Conservation (phyloP, 352 stramenopile species). For the Phytophthora tubulina region DNA sequence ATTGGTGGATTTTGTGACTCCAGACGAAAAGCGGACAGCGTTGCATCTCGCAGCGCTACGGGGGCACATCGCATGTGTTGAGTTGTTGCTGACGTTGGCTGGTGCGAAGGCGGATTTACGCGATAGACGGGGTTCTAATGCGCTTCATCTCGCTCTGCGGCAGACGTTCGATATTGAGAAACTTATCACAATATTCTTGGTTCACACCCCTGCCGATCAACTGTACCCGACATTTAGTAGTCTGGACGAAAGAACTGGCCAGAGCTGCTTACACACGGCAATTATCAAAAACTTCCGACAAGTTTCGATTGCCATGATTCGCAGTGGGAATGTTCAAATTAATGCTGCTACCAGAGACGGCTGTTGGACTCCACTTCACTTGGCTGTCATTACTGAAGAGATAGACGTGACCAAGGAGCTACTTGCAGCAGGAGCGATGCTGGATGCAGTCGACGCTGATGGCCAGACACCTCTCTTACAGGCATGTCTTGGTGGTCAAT, state of each 20-base stretch:
- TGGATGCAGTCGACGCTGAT: slow-evolving; percentile 71
- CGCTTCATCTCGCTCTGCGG: slow-evolving; percentile 66
- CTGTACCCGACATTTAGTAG: slow-evolving; percentile 50
- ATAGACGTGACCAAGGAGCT: slow-evolving; percentile 57
- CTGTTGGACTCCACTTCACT: slow-evolving; percentile 65
- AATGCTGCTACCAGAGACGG: slow-evolving; percentile 61
- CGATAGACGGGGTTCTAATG: slow-evolving; percentile 55
- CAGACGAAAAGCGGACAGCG: slow-evolving; percentile 47
- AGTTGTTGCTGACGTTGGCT: slow-evolving; percentile 44
- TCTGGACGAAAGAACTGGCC: slow-evolving; percentile 53
- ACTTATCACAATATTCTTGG: slow-evolving; percentile 57
- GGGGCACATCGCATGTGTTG: slow-evolving; percentile 53
- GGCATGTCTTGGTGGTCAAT: slow-evolving; percentile 63
- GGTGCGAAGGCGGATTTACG: slow-evolving; percentile 38
- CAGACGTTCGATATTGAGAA: slow-evolving; percentile 74
- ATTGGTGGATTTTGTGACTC: slow-evolving; percentile 53
- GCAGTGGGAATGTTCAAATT: slow-evolving; percentile 50
- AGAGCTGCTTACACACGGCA: slow-evolving; percentile 68
- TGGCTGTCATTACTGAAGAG: slow-evolving; percentile 73
- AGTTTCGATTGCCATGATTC: slow-evolving; percentile 55
- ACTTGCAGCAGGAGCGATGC: slow-evolving; percentile 51
- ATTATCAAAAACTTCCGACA: slow-evolving; percentile 70
- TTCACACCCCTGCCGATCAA: slow-evolving; percentile 28
- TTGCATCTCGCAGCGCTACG: slow-evolving; percentile 59
- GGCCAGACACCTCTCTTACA: slow-evolving; percentile 69